phyloP scores from a whole-genome alignment of 306 rosid species.

The Styphnolobium japonicum region DNA sequence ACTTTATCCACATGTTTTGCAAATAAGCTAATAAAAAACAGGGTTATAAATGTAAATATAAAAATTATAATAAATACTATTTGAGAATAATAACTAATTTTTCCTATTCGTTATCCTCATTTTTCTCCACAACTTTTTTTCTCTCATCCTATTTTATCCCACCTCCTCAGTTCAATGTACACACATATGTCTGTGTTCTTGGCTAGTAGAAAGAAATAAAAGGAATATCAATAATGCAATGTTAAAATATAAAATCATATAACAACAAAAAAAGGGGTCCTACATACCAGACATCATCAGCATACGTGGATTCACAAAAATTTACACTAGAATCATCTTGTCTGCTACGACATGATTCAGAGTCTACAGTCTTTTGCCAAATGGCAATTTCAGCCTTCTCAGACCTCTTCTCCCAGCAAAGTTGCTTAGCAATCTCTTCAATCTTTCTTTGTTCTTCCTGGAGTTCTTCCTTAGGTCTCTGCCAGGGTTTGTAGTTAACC shows the following conservation, averaged over 20 bases:
- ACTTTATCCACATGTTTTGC: background rate
- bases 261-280: background rate
- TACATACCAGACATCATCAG: constrained; percentile 67
- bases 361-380: constrained; percentile 69
- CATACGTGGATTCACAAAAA: constrained; percentile 52
- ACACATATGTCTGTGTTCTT: background rate
- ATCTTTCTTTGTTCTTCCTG: constrained; percentile 74
- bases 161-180: background rate
- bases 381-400: constrained; percentile 82
- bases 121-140: background rate
- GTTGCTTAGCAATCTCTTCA: constrained; percentile 70
- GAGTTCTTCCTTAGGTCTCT: constrained; percentile 75
- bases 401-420: constrained; percentile 88
- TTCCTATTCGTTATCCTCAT: background rate
- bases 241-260: background rate
- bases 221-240: background rate
- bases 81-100: background rate
- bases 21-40: background rate
- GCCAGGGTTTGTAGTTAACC: constrained; percentile 63
- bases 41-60: background rate
- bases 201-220: background rate
- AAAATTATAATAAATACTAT: background rate
- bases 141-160: background rate
- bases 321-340: constrained; percentile 48
- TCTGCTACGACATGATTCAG: constrained; percentile 60